phyloP scores from a whole-genome alignment of 2,329 filamentous ascomycete species.

The Alternaria hordeiaustralica region DNA sequence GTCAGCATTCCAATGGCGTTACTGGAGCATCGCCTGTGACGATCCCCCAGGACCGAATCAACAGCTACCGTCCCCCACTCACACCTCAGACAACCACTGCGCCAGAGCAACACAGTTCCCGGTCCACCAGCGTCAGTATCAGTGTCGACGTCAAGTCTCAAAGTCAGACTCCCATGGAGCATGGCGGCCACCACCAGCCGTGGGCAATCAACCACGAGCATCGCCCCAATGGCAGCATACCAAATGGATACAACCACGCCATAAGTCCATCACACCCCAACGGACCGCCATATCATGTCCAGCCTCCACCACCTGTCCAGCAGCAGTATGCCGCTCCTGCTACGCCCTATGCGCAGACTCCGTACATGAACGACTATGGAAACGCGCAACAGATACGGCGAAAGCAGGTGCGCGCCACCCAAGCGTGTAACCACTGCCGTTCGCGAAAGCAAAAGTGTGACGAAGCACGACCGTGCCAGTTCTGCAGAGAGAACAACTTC shows the following conservation, averaged over 20 bases:
- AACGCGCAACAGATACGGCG: slow-evolving; percentile 34
- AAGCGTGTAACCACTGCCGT: slow-evolving; percentile 70
- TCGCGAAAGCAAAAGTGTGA: slow-evolving; percentile 52
- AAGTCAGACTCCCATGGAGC: slow-evolving; percentile 42
- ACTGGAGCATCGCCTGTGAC: slow-evolving; percentile 37
- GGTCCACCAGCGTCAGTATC: slow-evolving; percentile 34
- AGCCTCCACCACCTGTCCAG: slow-evolving; percentile 35
- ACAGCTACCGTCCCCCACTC: slow-evolving; percentile 40
- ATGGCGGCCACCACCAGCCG: slow-evolving; percentile 40
- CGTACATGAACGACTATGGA: slow-evolving; percentile 41
- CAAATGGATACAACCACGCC: slow-evolving; percentile 42
- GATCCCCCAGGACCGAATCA: slow-evolving; percentile 44
- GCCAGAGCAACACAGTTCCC: slow-evolving; percentile 30
- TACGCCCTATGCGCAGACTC: slow-evolving; percentile 31
- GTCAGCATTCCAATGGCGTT: slow-evolving; percentile 46
- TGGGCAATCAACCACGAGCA: slow-evolving; percentile 45
- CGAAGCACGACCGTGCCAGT: slow-evolving; percentile 52
- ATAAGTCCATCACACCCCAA: slow-evolving; percentile 40
- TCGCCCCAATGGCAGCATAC: slow-evolving; percentile 39
- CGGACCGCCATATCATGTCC: slow-evolving; percentile 41
- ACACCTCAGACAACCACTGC: slow-evolving; percentile 37
- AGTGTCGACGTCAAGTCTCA: slow-evolving; percentile 38
- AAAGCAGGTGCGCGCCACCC: slow-evolving; percentile 48
- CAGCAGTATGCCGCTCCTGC: slow-evolving; percentile 40
- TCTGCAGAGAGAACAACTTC: slow-evolving; percentile 84